phyloP scores from a whole-genome alignment of 805 yeast species.

The Candida corydali region DNA sequence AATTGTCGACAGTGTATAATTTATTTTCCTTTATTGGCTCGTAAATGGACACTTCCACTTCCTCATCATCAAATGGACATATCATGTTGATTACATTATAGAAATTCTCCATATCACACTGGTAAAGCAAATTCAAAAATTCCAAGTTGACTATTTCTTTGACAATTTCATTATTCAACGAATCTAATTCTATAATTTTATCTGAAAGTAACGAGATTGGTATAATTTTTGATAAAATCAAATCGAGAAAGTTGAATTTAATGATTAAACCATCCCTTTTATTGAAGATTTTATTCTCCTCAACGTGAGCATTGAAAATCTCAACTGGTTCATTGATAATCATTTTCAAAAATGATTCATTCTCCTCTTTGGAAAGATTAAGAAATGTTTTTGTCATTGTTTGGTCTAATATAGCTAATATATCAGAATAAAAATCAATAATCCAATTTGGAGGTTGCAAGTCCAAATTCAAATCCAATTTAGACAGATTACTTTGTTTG shows the following conservation, averaged over 20 bases:
- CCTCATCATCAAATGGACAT: slow-evolving; percentile 53
- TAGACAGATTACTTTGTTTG: slow-evolving; percentile 33
- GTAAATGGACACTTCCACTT: slow-evolving; percentile 59
- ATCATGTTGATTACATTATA: slow-evolving; percentile 68
- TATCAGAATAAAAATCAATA: slow-evolving; percentile 56
- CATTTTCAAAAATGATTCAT: slow-evolving; percentile 33
- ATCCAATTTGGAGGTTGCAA: slow-evolving; percentile 84
- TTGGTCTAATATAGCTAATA: slow-evolving; percentile 54
- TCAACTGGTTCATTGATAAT: slow-evolving; percentile 46
- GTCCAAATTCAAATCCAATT: slow-evolving; percentile 45
- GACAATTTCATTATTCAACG: slow-evolving; percentile 30
- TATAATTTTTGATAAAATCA: slow-evolving; percentile 50
- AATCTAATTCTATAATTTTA: slow-evolving; percentile 33
- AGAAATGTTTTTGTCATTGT: slow-evolving; percentile 35
- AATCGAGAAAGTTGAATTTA: slow-evolving; percentile 57
- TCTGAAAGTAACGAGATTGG: slow-evolving; percentile 37
- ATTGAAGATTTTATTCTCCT: slow-evolving; percentile 21
- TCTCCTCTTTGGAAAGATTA: slow-evolving; percentile 31
- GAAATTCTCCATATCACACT: slow-evolving; percentile 54
- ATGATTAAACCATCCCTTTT: slow-evolving; percentile 40
- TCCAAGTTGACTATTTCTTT: slow-evolving; percentile 41
- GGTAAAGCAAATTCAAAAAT: slow-evolving; percentile 43
- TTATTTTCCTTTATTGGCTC: slow-evolving; percentile 62
- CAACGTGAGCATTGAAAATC: slow-evolving; percentile 31
- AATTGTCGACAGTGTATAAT: slow-evolving; percentile 42